A percentile compares a stretch with the other conserved stretches of the same genome.
These are phyloP conservation scores for Monascus purpureus DNA, from an alignment of 495 filamentous ascomycete genomes.

Conservation along the genomic window DNA sequence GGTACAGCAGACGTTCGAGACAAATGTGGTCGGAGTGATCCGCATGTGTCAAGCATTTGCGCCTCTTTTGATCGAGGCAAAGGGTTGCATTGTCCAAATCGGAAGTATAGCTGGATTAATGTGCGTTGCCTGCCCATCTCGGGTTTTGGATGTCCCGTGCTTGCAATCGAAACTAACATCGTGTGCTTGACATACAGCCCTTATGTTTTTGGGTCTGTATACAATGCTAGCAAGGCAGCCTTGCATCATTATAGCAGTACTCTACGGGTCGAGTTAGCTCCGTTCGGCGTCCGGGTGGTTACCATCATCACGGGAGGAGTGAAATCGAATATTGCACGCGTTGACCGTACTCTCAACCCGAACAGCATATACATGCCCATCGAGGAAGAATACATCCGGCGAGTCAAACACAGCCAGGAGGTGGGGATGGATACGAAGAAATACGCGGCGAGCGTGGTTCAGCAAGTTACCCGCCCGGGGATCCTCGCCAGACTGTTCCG, in stretches of 20 bases:
- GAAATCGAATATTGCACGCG: constrained; percentile 41
- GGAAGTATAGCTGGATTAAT: constrained; percentile 39
- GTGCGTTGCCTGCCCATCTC: constrained; percentile 1
- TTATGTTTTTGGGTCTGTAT: constrained; percentile 41
- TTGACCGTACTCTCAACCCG: constrained; percentile 29
- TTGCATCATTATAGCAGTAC: constrained; percentile 46
- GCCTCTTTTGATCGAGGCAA: constrained; percentile 41
- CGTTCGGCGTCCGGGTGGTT: constrained; percentile 37
- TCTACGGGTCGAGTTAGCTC: constrained; percentile 39
- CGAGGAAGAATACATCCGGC: constrained; percentile 32
- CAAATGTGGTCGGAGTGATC: constrained; percentile 48
- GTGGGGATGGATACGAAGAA: constrained; percentile 33
- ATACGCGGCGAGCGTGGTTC: constrained; percentile 46
- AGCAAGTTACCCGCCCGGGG: constrained; percentile 26
- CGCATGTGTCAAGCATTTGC: constrained; percentile 43
- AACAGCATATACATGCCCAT: constrained; percentile 40
- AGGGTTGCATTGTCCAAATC: constrained; percentile 49
- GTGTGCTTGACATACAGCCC: constrained; percentile 27
- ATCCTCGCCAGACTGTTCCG: constrained; percentile 30
- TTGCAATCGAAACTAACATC: background rate
- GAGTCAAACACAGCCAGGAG: constrained; percentile 43
- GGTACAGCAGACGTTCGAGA: constrained; percentile 37
- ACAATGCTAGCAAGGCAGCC: constrained; percentile 53
- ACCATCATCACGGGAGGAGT: constrained; percentile 50
- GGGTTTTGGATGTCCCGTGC: background rate